Evolutionary conservation across 2,329 filamentous ascomycete species (phyloP).

Genomic region (Gnomoniopsis smithogilvyi): DNA sequence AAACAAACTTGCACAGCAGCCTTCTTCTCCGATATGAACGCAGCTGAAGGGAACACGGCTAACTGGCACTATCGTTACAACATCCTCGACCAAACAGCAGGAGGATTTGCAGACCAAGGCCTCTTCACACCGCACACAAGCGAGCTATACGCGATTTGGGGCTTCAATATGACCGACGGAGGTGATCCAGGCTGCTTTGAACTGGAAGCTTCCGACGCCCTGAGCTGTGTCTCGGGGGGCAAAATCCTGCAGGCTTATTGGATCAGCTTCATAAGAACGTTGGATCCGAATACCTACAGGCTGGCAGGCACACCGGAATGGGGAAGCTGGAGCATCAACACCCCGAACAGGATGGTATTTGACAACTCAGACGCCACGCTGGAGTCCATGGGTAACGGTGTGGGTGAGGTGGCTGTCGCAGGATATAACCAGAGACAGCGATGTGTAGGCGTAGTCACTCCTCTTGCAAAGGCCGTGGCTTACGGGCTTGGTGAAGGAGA

Average conservation of each 20-base stretch:
- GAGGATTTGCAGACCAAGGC: conserved; percentile 3
- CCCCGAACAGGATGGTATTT: background rate
- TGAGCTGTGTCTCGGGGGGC: conserved; percentile 1
- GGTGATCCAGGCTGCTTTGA: conserved; percentile 5
- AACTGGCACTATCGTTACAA: conserved; percentile 9
- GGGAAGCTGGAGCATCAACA: conserved; percentile 9
- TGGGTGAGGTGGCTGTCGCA: background rate
- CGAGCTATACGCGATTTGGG: conserved; percentile 11
- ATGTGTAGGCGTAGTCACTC: background rate
- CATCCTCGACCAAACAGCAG: conserved; percentile 5
- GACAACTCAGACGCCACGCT: conserved; percentile 2
- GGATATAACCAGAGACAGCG: conserved; percentile 9
- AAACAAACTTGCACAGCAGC: conserved; percentile 1
- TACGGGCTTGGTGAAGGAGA: conserved; percentile 1
- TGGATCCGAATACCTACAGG: conserved; percentile 15
- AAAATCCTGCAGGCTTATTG: conserved; percentile 18
- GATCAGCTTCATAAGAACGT: conserved; percentile 15
- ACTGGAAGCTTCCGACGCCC: background rate
- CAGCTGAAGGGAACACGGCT: background rate
- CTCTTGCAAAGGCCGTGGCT: background rate
- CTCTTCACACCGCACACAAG: conserved; percentile 8
- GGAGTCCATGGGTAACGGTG: conserved; percentile 1
- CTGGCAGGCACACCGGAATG: conserved; percentile 9
- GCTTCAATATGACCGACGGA: conserved; percentile 7
- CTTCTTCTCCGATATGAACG: conserved; percentile 6